phyloP scores from a whole-genome alignment of 139 green algal species.

The Micractinium sp. region DNA sequence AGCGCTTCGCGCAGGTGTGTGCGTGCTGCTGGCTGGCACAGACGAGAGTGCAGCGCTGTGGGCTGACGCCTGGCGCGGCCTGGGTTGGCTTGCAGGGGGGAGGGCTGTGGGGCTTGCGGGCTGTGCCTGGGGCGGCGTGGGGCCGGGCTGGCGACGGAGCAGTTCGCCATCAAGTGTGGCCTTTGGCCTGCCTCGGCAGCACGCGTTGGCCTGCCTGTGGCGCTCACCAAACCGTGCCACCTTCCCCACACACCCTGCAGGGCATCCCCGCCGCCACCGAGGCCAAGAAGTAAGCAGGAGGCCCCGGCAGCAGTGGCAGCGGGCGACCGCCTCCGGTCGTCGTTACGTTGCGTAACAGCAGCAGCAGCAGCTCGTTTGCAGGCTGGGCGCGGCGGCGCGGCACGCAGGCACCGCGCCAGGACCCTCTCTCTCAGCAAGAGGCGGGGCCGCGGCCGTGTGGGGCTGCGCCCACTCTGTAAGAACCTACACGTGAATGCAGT shows the following conservation, averaged over 20 bases:
- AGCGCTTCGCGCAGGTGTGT: constrained; percentile 77
- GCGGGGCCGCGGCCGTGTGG: neutral
- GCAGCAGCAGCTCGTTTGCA: neutral
- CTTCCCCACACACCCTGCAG: neutral
- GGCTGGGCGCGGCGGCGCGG: neutral
- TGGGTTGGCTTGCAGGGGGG: neutral
- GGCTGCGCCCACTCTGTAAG: neutral
- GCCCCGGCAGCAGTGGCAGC: neutral
- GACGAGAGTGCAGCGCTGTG: too few relatives aligned
- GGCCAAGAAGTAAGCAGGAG: constrained; percentile 23
- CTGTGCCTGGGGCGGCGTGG: neutral
- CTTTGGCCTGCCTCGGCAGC: too few relatives aligned
- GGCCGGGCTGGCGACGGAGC: too few relatives aligned
- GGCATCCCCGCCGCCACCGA: constrained; percentile 26
- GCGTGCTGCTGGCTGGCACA: too few relatives aligned
- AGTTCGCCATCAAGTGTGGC: too few relatives aligned
- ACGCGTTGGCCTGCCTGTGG: too few relatives aligned
- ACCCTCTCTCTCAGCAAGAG: neutral
- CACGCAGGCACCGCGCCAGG: neutral
- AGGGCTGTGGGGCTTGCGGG: neutral
- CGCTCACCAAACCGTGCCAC: too few relatives aligned
- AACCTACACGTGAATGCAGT: neutral
- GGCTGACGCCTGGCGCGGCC: too few relatives aligned
- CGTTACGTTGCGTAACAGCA: neutral
- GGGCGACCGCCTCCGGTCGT: neutral